Evolutionary conservation across 164 flowering plant genomes (phyloP).

Genomic region (Nymphaea colorata): DNA sequence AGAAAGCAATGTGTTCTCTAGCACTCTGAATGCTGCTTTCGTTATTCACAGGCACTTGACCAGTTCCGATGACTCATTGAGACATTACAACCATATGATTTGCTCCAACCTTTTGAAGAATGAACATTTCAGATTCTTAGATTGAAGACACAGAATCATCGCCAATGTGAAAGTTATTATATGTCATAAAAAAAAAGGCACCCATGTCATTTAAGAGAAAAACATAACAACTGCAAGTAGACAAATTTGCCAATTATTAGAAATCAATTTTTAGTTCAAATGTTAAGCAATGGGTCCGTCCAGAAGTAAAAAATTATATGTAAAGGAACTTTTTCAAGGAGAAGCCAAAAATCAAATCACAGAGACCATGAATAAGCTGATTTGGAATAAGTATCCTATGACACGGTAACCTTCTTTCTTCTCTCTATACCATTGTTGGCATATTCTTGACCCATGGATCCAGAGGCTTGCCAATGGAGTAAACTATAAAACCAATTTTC

Average conservation of each 20-base stretch:
- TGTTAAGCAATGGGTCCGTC: background rate
- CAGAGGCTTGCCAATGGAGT: slow-evolving; percentile 65
- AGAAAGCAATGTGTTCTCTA: too few relatives aligned
- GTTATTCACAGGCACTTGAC: too few relatives aligned
- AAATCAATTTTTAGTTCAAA: background rate
- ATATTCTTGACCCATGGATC: slow-evolving; percentile 64
- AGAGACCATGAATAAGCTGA: background rate
- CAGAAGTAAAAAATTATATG: background rate
- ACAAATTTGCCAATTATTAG: background rate
- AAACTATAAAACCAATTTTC: slow-evolving; percentile 63
- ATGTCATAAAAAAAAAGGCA: too few relatives aligned
- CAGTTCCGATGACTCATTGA: too few relatives aligned
- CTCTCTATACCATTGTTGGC: slow-evolving; percentile 40
- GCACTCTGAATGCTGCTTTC: too few relatives aligned
- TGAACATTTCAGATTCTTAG: too few relatives aligned
- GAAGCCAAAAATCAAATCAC: background rate
- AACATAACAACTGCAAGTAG: background rate
- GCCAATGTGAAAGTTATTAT: too few relatives aligned
- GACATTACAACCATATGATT: too few relatives aligned
- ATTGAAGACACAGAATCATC: too few relatives aligned
- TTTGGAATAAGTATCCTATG: background rate
- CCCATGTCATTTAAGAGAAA: too few relatives aligned
- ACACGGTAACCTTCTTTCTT: background rate
- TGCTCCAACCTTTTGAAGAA: too few relatives aligned
- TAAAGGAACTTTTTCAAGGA: background rate